Base-by-base conservation (phyloP, 2,329 filamentous ascomycete species). In the Colletotrichum limetticola region DNA sequence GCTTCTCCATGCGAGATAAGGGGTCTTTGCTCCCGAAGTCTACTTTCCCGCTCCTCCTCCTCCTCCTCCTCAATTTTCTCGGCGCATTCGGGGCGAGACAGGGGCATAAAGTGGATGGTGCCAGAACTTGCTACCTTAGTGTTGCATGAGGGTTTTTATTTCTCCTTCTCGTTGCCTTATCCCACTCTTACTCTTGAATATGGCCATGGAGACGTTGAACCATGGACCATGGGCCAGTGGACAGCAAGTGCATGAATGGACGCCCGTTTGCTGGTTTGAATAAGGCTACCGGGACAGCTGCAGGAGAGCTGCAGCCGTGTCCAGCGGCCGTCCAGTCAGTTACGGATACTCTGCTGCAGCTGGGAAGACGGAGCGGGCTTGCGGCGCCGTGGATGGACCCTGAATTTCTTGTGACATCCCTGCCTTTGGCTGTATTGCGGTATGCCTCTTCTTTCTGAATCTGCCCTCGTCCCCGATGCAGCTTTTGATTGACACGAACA, bases 361-460 rank as follows among this genome's bases (percentile, higher is more conserved):
- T 35, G 24, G 30, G 26, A 16, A 24, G 32, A 19, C 35, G 32
- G 28, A 46, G 66, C 70, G 66, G 70, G 53, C 49, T 72, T 72
- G 70, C 66, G 66, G 60, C 66, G 59, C 28, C 63, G 70, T 55
- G 56, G 46, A 69, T 72, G 70, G 66, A 70, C 70, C 70, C 70
- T 72, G 70, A 16, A 70, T 56, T 72, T 52, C 8, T 5, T 14
- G 26, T 12, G 28, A 28, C n/a, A 16, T 42, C 53, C 24, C 5
- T 42, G 12, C 30, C 22, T 26, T 30, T 12, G 19, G 4, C 22
- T 19, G 30, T 32, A 32, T 32, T 32, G 8, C 30, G 30, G 30
- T 32, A 22, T 7, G 16, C 62, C 5, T 26, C 58, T 35, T 32
- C 49, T n/a, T 64, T 26, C 22, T 55, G 4, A 19, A 37, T 35